Percentiles rank a stretch among this genome's conserved stretches.
These are phyloP conservation scores for Dionaea muscipula DNA, from an alignment of 179 eudicot species.

Conservation along the genomic window DNA sequence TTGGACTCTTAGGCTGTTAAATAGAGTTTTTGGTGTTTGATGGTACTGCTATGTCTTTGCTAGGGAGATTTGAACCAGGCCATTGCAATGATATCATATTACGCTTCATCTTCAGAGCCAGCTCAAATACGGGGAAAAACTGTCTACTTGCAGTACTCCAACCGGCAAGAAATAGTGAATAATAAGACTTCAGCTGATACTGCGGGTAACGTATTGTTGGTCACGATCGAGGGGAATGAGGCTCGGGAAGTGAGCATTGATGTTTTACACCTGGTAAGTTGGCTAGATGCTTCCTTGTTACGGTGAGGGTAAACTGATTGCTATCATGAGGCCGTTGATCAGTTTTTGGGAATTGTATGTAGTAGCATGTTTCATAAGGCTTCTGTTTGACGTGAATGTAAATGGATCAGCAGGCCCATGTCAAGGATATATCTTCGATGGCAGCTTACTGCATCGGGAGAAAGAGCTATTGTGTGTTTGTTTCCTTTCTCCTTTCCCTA, in stretches of 20 bases:
- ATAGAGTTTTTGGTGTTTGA: neutral
- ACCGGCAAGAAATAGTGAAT: conserved; percentile 96
- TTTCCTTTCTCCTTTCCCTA: conserved; percentile 97
- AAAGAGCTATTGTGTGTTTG: conserved; percentile 99
- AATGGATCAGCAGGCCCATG: conserved; percentile 98
- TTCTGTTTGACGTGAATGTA: conserved; percentile 69
- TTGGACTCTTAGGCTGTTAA: too few relatives aligned
- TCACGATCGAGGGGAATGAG: conserved; percentile 92
- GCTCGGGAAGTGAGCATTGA: conserved; percentile 99
- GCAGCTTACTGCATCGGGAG: conserved; percentile 98
- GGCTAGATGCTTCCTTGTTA: conserved; percentile 15
- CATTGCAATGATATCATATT: conserved; percentile 94
- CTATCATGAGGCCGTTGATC: conserved; percentile 24
- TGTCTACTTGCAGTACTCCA: conserved; percentile 93
- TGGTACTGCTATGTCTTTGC: conserved; percentile 6
- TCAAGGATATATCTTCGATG: conserved; percentile 95
- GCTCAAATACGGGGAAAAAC: conserved; percentile 99
- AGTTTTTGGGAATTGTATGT: conserved; percentile 39
- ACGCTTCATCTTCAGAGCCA: conserved; percentile 98
- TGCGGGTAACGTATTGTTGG: conserved; percentile 87
- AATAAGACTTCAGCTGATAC: conserved; percentile 96
- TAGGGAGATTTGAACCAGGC: conserved; percentile 96
- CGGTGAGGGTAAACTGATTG: conserved; percentile 28
- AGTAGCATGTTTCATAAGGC: conserved; percentile 45
- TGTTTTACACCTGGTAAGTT: conserved; percentile 88